Evolutionary conservation across 2,329 filamentous ascomycete genomes (phyloP).

Genomic region (Teratosphaeria gauchensis): DNA sequence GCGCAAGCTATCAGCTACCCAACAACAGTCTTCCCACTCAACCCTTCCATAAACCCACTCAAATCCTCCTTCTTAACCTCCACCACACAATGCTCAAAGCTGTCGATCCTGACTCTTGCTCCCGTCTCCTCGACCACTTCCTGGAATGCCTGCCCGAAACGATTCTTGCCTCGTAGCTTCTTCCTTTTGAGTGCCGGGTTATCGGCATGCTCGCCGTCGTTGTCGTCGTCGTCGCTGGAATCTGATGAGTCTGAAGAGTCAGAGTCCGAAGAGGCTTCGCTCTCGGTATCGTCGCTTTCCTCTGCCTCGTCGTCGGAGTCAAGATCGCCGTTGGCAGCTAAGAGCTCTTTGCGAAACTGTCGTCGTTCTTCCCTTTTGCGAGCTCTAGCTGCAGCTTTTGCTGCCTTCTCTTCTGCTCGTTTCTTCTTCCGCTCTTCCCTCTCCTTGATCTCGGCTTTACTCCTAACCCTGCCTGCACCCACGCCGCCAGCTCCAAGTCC

Average conservation of each 20-base stretch:
- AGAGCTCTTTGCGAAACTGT: constrained; percentile 47
- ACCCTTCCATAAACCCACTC: constrained; percentile 75
- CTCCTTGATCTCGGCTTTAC: constrained; percentile 36
- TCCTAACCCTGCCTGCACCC: constrained; percentile 26
- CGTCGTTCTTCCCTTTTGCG: constrained; percentile 27
- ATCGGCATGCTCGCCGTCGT: constrained; percentile 42
- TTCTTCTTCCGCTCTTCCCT: constrained; percentile 53
- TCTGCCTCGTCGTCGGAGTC: constrained; percentile 38
- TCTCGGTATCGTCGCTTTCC: constrained; percentile 34
- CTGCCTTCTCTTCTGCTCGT: constrained; percentile 47
- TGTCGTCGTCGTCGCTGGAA: constrained; percentile 8
- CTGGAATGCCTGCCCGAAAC: constrained; percentile 91
- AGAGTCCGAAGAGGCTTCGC: constrained; percentile 9
- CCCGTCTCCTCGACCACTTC: constrained; percentile 89
- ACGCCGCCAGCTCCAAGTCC: constrained; percentile 56
- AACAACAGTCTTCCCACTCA: constrained; percentile 84
- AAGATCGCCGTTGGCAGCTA: constrained; percentile 44
- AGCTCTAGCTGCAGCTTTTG: constrained; percentile 38
- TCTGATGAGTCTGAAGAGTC: background rate
- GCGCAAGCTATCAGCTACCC: background rate
- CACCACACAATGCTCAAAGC: constrained; percentile 94
- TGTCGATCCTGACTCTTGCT: constrained; percentile 82
- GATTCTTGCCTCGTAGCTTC: constrained; percentile 56
- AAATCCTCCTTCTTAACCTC: constrained; percentile 97
- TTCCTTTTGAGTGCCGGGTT: constrained; percentile 36